Evolutionary conservation across 352 stramenopile species (phyloP).

Genomic region (Aphanomyces cochlioides): DNA sequence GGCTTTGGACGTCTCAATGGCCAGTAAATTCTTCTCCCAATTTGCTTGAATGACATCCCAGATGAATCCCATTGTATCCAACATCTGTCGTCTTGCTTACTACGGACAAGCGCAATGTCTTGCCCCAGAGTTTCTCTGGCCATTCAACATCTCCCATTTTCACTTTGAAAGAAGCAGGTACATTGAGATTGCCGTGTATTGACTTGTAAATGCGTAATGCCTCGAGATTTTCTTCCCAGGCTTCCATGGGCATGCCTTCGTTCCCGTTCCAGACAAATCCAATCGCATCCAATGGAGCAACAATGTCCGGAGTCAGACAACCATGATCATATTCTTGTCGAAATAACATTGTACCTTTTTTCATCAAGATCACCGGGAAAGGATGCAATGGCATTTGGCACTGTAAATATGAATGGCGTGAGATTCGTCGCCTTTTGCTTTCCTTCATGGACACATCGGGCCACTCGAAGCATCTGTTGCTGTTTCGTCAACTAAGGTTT

Average conservation of each 20-base stretch:
- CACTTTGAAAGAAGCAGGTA: neutral
- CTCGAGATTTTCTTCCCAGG: neutral
- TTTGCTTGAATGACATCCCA: constrained; percentile 11
- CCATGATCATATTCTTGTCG: neutral
- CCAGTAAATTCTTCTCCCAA: neutral
- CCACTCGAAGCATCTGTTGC: constrained; percentile 7
- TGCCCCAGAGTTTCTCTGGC: constrained; percentile 1
- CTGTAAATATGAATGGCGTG: neutral
- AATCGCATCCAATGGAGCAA: neutral
- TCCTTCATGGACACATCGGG: neutral
- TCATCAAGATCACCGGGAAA: constrained; percentile 6
- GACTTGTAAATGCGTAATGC: constrained; percentile 15
- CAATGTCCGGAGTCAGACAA: constrained; percentile 15
- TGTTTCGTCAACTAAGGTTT: too few species aligned
- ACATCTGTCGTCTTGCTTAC: neutral
- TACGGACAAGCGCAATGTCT: constrained; percentile 2
- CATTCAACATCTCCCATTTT: neutral
- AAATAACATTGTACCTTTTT: neutral
- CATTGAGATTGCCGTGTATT: constrained; percentile 15
- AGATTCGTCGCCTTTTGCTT: neutral
- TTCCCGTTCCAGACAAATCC: constrained; percentile 13
- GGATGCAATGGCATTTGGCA: neutral
- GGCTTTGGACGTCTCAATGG: neutral
- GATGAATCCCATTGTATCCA: constrained; percentile 12
- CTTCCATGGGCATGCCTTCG: neutral